Evolutionary conservation across 2,329 filamentous ascomycete genomes (phyloP).

Genomic region (Diaporthe citri): DNA sequence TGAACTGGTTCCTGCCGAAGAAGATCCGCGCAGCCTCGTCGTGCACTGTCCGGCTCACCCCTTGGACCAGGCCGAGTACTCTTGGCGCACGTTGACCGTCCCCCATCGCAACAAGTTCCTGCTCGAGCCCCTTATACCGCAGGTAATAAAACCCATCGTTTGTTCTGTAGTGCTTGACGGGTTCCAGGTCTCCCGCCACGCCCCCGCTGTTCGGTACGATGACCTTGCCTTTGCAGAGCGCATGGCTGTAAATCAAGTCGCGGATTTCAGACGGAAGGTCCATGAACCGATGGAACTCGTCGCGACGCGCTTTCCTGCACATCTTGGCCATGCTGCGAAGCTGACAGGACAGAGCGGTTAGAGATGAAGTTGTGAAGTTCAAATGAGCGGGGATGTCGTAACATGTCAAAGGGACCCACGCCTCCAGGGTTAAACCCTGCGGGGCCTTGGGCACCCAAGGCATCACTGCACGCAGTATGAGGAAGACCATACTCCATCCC

Average conservation of each 20-base stretch:
- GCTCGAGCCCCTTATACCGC: constrained; percentile 4
- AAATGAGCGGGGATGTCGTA: not conserved
- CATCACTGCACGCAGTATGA: no score
- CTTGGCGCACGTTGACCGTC: not conserved
- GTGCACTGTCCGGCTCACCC: constrained; percentile 23
- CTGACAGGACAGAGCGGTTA: not conserved
- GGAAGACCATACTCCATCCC: no score
- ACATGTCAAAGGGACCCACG: no score
- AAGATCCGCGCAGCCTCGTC: constrained; percentile 22
- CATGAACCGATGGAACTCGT: constrained; percentile 33
- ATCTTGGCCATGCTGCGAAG: not conserved
- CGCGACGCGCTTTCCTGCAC: not conserved
- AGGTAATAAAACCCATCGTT: not conserved
- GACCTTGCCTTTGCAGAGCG: constrained; percentile 14
- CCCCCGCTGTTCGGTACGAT: constrained; percentile 9
- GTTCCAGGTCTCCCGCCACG: no score
- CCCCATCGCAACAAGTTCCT: not conserved
- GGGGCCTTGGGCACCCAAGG: no score
- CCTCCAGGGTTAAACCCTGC: no score
- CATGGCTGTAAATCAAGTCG: constrained; percentile 15
- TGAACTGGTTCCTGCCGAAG: constrained; percentile 27
- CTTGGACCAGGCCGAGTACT: constrained; percentile 23
- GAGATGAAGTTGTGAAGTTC: not conserved
- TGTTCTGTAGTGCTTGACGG: not conserved
- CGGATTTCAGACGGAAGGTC: constrained; percentile 34